A percentile compares a stretch with the other conserved stretches of the same genome.
These are phyloP conservation scores for Russula foetens DNA, from an alignment of 768 basidiomycete genomes.

Conservation along the genomic window DNA sequence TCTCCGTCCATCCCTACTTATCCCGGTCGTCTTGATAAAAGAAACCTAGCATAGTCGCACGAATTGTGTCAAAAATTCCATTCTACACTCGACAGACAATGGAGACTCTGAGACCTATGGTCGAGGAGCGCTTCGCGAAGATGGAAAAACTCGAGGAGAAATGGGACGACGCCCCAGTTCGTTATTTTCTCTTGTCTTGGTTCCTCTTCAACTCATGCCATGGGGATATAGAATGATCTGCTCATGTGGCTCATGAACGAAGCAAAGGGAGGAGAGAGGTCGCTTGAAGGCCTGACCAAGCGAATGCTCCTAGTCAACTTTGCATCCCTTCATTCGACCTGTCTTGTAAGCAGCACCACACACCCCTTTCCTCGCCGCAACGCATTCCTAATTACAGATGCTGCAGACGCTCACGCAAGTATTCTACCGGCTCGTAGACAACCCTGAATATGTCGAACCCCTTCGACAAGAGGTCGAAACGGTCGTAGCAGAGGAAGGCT, in stretches of 20 bases:
- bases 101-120: not conserved
- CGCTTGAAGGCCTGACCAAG: conserved; percentile 23
- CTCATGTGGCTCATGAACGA: conserved; percentile 35
- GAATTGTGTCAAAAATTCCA: conserved; percentile 16
- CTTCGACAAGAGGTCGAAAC: conserved; percentile 23
- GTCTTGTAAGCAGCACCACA: conserved; percentile 24
- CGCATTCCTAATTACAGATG: not conserved
- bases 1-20: conserved; percentile 14
- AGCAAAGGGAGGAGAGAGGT: conserved; percentile 25
- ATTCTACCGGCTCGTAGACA: conserved; percentile 20
- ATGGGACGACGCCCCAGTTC: not conserved
- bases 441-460: conserved; percentile 22
- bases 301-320: conserved; percentile 34
- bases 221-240: conserved; percentile 29
- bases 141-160: conserved; percentile 14
- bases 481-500: conserved; percentile 16
- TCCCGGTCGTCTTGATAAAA: conserved; percentile 18
- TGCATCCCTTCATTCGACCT: conserved; percentile 29
- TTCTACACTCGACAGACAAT: not conserved
- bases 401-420: conserved; percentile 1
- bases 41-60: conserved; percentile 22
- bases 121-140: conserved; percentile 1
- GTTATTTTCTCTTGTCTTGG: not conserved
- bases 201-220: not conserved
- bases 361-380: not conserved